These are phyloP conservation scores for Tuber borchii DNA, from an alignment of 495 filamentous ascomycete genomes.

Conservation along the genomic window DNA sequence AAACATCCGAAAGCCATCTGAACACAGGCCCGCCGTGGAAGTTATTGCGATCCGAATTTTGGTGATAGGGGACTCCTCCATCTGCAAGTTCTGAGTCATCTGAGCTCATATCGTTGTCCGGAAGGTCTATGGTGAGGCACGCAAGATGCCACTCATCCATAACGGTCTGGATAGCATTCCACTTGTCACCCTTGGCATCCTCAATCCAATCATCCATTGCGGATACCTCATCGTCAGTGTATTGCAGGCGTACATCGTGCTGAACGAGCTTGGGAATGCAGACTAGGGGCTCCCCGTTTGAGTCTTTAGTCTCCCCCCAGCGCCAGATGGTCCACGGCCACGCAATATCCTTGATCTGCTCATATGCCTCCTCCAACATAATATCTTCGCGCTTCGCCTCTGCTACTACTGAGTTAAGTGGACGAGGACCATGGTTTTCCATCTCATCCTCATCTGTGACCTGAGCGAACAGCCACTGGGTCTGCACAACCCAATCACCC, in stretches of 20 bases:
- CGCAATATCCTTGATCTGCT: not conserved
- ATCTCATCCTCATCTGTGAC: not conserved
- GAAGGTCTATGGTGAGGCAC: not conserved
- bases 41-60: not conserved
- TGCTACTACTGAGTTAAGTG: not conserved
- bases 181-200: not conserved
- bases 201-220: not conserved
- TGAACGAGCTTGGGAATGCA: not conserved
- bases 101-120: not conserved
- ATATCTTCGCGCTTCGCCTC: not conserved
- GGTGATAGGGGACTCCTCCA: not conserved
- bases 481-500: no score
- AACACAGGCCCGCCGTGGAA: not conserved
- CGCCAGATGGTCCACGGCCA: not conserved
- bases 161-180: not conserved
- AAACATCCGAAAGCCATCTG: no score
- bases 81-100: not conserved
- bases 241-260: not conserved
- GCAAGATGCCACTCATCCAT: constrained; percentile 1
- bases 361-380: not conserved
- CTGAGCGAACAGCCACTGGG: no score
- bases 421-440: not conserved
- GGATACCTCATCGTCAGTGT: not conserved
- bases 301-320: not conserved
- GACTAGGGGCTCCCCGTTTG: not conserved